A percentile compares a stretch with the other conserved stretches of the same genome.
Evolutionary conservation across 208 protist species (phyloP).

Genomic region (Naegleria fowleri): DNA sequence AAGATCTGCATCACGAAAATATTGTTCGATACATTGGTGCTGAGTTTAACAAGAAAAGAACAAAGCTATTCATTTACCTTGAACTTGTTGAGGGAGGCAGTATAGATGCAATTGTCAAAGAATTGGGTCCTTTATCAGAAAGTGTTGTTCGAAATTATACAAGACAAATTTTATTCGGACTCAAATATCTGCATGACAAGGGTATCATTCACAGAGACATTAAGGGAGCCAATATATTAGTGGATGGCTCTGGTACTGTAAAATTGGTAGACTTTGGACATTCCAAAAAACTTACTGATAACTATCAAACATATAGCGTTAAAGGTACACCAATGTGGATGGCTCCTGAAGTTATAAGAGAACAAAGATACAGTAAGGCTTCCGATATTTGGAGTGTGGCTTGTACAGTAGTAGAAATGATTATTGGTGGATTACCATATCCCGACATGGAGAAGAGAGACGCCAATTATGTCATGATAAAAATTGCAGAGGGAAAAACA

Average conservation of each 20-base stretch:
- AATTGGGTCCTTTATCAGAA: constrained; percentile 59
- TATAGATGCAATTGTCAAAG: constrained; percentile 54
- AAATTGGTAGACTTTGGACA: constrained; percentile 82
- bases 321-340: constrained; percentile 83
- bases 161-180: constrained; percentile 67
- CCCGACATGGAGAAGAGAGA: neutral
- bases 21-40: constrained; percentile 76
- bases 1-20: constrained; percentile 74
- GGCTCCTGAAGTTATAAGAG: constrained; percentile 79
- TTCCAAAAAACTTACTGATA: neutral
- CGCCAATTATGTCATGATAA: neutral
- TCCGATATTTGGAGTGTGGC: constrained; percentile 83
- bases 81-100: constrained; percentile 77
- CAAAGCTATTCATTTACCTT: constrained; percentile 73
- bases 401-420: constrained; percentile 55
- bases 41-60: constrained; percentile 49
- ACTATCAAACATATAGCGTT: constrained; percentile 19
- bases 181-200: constrained; percentile 72
- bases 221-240: constrained; percentile 80
- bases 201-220: constrained; percentile 62
- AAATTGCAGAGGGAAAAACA: neutral
- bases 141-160: constrained; percentile 63
- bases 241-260: constrained; percentile 66
- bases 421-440: constrained; percentile 38
- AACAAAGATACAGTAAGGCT: constrained; percentile 66